Conservation (phyloP, 148 eudicot genomes). For the Camellia lanceoleosa region DNA sequence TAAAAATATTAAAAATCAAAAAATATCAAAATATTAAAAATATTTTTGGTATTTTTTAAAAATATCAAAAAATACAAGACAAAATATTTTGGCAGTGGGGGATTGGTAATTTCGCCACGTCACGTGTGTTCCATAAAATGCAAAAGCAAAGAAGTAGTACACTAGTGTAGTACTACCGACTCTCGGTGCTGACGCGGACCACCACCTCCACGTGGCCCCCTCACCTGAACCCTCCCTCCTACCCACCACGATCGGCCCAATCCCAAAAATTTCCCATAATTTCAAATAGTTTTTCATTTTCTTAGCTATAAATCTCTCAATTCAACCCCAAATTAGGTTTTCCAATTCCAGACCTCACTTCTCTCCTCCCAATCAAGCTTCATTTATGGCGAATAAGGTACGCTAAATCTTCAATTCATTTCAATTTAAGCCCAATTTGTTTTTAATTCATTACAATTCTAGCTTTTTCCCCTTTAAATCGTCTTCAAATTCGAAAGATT, state of each 20-base stretch:
- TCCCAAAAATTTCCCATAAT: background rate
- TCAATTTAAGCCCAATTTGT: background rate
- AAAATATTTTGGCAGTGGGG: too few relatives aligned
- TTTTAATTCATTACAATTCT: background rate
- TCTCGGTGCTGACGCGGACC: background rate
- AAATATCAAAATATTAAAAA: too few relatives aligned
- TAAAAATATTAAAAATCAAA: too few relatives aligned
- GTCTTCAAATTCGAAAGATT: background rate
- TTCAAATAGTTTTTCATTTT: background rate
- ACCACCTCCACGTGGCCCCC: constrained; percentile 13
- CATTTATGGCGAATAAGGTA: constrained; percentile 32
- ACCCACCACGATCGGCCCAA: constrained; percentile 13
- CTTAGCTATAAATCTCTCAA: constrained; percentile 15
- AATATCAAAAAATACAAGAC: too few relatives aligned
- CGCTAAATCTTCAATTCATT: background rate
- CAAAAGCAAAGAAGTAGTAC: too few relatives aligned
- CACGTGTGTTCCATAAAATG: too few relatives aligned
- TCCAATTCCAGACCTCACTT: background rate
- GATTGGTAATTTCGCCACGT: too few relatives aligned
- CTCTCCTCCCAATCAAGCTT: background rate
- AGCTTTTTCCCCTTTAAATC: background rate
- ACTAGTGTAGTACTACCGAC: too few relatives aligned
- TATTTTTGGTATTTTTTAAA: too few relatives aligned
- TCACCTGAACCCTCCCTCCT: too few relatives aligned
- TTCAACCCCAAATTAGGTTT: constrained; percentile 25